Conservation (phyloP, 2,329 filamentous ascomycete genomes). For the Trichophyton verrucosum region DNA sequence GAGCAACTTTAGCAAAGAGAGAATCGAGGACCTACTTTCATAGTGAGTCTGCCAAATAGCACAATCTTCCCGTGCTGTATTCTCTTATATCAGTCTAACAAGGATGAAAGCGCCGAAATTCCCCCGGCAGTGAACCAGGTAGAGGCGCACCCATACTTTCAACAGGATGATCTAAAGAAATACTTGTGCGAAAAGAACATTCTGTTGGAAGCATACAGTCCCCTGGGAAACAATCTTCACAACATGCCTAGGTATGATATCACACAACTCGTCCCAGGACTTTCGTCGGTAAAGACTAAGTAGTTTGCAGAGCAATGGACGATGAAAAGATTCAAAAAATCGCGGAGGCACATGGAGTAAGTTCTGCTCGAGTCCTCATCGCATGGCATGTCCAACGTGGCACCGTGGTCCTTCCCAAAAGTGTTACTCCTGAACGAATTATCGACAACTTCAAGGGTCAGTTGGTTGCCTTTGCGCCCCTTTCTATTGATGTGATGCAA, state of each 20-base stretch:
- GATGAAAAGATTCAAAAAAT: conserved; percentile 49
- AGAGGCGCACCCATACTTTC: conserved; percentile 62
- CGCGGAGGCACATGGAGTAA: conserved; percentile 47
- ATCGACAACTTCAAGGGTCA: conserved; percentile 31
- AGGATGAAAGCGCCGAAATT: conserved; percentile 41
- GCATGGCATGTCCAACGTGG: conserved; percentile 44
- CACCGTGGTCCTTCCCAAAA: conserved; percentile 43
- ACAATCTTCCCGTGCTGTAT: neutral
- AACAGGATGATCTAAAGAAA: conserved; percentile 41
- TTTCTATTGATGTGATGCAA: neutral
- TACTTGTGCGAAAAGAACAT: conserved; percentile 41
- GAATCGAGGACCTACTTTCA: conserved; percentile 42
- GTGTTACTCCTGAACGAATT: conserved; percentile 40
- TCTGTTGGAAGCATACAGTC: conserved; percentile 40
- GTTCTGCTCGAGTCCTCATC: conserved; percentile 43
- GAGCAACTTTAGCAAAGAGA: conserved; percentile 45
- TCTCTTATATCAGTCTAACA: conserved; percentile 23
- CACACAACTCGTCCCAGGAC: neutral
- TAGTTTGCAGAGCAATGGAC: conserved; percentile 37
- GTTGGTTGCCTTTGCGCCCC: neutral
- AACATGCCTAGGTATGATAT: conserved; percentile 3
- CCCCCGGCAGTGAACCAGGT: conserved; percentile 66
- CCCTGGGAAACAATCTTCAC: conserved; percentile 24
- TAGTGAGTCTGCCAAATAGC: neutral
- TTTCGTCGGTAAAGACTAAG: neutral